Evolutionary conservation across 148 eudicot genomes (phyloP), one percentile per base, ranked within the genome.

Genomic region (Beta vulgaris): DNA sequence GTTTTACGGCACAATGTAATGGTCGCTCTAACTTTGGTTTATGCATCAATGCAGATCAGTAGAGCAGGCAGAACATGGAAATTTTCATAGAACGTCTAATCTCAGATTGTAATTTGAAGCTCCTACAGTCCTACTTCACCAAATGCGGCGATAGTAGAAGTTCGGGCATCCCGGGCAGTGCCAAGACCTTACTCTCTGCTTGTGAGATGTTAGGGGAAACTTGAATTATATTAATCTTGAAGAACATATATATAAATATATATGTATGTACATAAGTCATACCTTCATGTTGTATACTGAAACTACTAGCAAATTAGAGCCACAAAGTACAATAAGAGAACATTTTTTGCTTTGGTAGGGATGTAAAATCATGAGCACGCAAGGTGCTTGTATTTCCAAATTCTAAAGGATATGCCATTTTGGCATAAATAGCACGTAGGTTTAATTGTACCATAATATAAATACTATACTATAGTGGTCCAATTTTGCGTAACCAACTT

Each of bases 21-120:
- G 37, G 25, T 18, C 9, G 21, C n/a, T 55, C n/a, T n/a, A 31
- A 70, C 15, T 26, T 29, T n/a, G 39, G 35, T 76, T 64, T 28
- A 31, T 21, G 55, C 34, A 29, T 36, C 21, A 15, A 29, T 76
- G 73, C 87, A 88, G 91, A 81, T 82, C 44, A 77, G 82, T 77
- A 85, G 35, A 77, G 76, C 78, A 73, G 75, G 76, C 29, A 54
- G 73, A 68, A 76, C 62, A 78, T 83, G 60, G 67, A 73, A 40
- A 78, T 70, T 71, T 78, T 76, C 55, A 51, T 36, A n/a, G 76
- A 70, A 60, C 51, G 54, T 71, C 79, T 59, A 25, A 43, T 15
- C 43, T 55, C 10, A 8, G 53, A 26, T 60, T 26, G 28, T n/a
- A 42, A 44, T 46, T 35, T 37, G 51, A 23, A 63, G 68, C 72